phyloP scores from a whole-genome alignment of 805 yeast genomes.

The Yamadazyma insecticola region DNA sequence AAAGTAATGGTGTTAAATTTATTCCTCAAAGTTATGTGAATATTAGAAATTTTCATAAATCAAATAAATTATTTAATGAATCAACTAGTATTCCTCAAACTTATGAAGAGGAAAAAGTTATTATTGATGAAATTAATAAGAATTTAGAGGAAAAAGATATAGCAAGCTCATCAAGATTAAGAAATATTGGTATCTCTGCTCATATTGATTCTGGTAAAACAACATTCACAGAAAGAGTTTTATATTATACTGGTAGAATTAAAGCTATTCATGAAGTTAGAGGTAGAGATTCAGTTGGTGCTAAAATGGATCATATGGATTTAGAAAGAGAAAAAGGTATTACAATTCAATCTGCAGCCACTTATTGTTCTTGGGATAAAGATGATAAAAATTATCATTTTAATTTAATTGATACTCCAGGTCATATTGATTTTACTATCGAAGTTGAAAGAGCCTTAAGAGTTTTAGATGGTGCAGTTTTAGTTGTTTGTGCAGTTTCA shows the following conservation, averaged over 20 bases:
- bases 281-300: constrained; percentile 97
- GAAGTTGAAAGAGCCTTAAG: constrained; percentile 99
- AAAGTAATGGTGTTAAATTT: too few relatives aligned
- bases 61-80: constrained; percentile 5
- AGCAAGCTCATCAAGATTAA: constrained; percentile 51
- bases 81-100: constrained; percentile 27
- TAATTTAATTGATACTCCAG: constrained; percentile 97
- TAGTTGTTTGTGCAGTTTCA: constrained; percentile 96
- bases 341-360: constrained; percentile 98
- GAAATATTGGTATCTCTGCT: constrained; percentile 97
- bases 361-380: constrained; percentile 94
- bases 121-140: constrained; percentile 54
- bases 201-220: constrained; percentile 98
- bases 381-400: constrained; percentile 68
- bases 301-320: constrained; percentile 99
- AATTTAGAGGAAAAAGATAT: constrained; percentile 49
- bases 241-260: constrained; percentile 94
- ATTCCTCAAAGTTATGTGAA: too few relatives aligned
- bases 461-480: constrained; percentile 96
- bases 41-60: constrained; percentile 1
- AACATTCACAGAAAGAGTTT: constrained; percentile 94
- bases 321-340: constrained; percentile 98
- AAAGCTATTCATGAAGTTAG: constrained; percentile 95
- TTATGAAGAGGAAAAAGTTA: constrained; percentile 71
- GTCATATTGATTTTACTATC: constrained; percentile 97